Evolutionary conservation across 139 green algal genomes (phyloP), one percentile per base, ranked within the genome.

Genomic region (Chlamydomonas incerta): DNA sequence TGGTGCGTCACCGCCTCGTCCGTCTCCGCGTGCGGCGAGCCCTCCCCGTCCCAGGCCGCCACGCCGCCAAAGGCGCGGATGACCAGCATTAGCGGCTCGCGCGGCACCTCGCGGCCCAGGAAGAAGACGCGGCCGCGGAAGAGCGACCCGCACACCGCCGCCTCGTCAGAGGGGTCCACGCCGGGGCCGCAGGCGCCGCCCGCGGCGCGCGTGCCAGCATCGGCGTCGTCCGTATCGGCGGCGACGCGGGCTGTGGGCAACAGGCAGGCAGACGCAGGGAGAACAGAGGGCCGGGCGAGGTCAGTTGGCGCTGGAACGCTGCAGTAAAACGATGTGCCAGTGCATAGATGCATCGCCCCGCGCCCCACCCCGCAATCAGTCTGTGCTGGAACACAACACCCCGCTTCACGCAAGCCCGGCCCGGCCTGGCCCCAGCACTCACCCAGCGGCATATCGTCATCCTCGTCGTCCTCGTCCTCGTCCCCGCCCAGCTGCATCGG

Each of bases 1-100:
- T 98, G 93, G 87, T 99, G 97, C 0, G 97, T 99, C 87, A 99
- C 98, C 77, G 75, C 58, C 79, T 96, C 91, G 74, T 96, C 89
- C 1, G 58, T 72, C 85, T 97, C 94, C 0, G 66, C 35, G 28
- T 96, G 69, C 13, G 97, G 96, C 2, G 95, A 97, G 1, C 96
- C 98, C 80, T 98, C 94, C 28, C 98, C 98, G 0, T 96, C 94
- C 97, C 97, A 99, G 3, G 87, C 94, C 31, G 90, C 97, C 41
- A 81, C 83, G 41, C 98, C 98, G 23, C 98, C 98, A 94, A 99
- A 99, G 15, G 96, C 89, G 21, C 83, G 90, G 55, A 99, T 96
- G 6, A 99, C 92, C 37, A 99, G 93, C 73, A 98, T 91, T 74
- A 99, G 93, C 63, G 95, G 88, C 89, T 99, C 98, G 0, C 94